These are phyloP conservation scores for Solanum aculeatissimum DNA, from an alignment of 305 asterid species.

Conservation along the genomic window DNA sequence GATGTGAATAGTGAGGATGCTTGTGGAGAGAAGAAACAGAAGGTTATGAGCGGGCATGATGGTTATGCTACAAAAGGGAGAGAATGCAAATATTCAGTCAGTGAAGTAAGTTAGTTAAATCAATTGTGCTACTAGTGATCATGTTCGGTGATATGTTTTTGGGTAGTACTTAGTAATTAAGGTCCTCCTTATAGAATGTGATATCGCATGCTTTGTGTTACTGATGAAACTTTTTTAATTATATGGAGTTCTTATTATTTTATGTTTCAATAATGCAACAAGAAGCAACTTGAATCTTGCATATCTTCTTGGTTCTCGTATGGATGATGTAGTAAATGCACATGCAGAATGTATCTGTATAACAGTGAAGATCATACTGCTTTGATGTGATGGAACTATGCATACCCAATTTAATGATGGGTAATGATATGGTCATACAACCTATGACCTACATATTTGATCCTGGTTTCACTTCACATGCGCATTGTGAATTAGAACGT, in stretches of 20 bases:
- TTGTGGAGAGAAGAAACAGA: constrained; percentile 31
- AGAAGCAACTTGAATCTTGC: not conserved
- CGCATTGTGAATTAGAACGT: not conserved
- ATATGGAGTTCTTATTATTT: not conserved
- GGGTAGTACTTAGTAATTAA: not conserved
- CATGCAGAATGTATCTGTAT: not conserved
- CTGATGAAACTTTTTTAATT: not conserved
- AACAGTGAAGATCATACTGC: not conserved
- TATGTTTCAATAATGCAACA: not conserved
- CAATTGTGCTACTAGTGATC: not conserved
- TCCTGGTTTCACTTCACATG: not conserved
- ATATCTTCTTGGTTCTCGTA: not conserved
- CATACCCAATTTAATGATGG: not conserved
- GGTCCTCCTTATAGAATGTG: not conserved
- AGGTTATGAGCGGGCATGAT: constrained; percentile 13
- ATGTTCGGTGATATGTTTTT: not conserved
- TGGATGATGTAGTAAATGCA: not conserved
- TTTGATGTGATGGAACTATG: not conserved
- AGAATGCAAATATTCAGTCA: constrained; percentile 8
- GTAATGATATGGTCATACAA: not conserved
- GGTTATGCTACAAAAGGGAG: constrained; percentile 9
- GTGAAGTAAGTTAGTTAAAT: constrained; percentile 32
- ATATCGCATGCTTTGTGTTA: not conserved
- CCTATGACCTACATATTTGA: not conserved
- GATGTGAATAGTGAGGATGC: constrained; percentile 10